Percentiles rank a stretch among this genome's conserved stretches.
Evolutionary conservation across 2,329 filamentous ascomycete genomes (phyloP).

Genomic region (Diaporthe nobilis): DNA sequence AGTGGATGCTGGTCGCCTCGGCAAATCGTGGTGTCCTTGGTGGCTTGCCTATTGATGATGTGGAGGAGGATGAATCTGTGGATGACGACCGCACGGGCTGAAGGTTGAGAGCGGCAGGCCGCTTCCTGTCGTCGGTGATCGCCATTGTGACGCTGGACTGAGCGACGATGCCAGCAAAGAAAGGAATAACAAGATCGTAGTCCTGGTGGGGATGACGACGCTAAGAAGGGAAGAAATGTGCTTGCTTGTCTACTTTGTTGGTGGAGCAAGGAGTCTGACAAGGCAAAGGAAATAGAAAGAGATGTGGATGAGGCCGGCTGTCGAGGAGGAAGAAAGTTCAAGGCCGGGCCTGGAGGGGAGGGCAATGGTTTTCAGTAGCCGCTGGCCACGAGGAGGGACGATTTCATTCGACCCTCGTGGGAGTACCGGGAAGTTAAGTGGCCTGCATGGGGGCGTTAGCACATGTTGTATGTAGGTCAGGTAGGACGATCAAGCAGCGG

Average conservation of each 20-base stretch:
- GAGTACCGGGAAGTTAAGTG: conserved; percentile 36
- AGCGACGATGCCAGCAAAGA: conserved; percentile 34
- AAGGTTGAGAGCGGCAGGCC: conserved; percentile 69
- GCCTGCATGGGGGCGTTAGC: conserved; percentile 57
- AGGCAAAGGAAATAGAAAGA: background rate
- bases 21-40: conserved; percentile 84
- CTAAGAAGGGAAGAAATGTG: background rate
- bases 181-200: conserved; percentile 44
- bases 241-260: conserved; percentile 17
- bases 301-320: conserved; percentile 24
- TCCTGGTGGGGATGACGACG: background rate
- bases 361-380: conserved; percentile 67
- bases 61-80: conserved; percentile 65
- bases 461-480: conserved; percentile 36
- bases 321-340: conserved; percentile 51
- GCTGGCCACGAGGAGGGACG: conserved; percentile 51
- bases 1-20: conserved; percentile 84
- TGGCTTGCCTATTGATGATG: conserved; percentile 70
- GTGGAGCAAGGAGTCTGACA: conserved; percentile 5
- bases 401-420: conserved; percentile 51
- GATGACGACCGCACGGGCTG: conserved; percentile 64
- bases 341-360: conserved; percentile 55
- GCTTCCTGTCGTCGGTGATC: conserved; percentile 65
- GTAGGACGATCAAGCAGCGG: conserved; percentile 53
- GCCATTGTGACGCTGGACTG: conserved; percentile 48